Conservation (phyloP, 2,329 filamentous ascomycete genomes). For the Cladosporium colombiae region DNA sequence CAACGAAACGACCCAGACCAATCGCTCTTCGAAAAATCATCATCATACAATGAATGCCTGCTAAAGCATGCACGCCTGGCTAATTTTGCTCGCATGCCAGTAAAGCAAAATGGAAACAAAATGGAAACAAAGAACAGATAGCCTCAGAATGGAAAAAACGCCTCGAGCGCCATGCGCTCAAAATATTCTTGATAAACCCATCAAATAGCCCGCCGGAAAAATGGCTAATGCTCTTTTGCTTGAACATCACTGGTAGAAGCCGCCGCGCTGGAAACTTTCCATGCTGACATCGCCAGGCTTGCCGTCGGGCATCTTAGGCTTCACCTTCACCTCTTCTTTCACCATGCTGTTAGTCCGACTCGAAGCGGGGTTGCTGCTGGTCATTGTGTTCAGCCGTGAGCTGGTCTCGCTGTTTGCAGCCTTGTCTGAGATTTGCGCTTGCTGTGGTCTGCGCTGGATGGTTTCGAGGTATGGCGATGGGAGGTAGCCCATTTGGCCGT, state of each 20-base stretch:
- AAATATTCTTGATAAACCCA: neutral
- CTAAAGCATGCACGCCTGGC: neutral
- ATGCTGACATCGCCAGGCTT: slow-evolving; percentile 66
- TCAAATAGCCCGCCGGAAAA: neutral
- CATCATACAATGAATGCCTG: too few species aligned
- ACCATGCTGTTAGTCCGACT: slow-evolving; percentile 49
- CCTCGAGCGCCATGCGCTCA: neutral
- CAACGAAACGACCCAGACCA: too few species aligned
- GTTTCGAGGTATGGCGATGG: slow-evolving; percentile 86
- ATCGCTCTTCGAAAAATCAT: too few species aligned
- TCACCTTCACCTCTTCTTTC: slow-evolving; percentile 37
- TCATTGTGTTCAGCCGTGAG: slow-evolving; percentile 59
- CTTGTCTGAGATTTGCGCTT: slow-evolving; percentile 46
- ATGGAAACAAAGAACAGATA: neutral
- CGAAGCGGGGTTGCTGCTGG: slow-evolving; percentile 39
- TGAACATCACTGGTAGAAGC: slow-evolving; percentile 60
- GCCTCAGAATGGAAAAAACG: neutral
- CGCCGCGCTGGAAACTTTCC: slow-evolving; percentile 71
- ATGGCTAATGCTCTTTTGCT: neutral
- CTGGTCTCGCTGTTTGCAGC: slow-evolving; percentile 46
- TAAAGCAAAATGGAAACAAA: neutral
- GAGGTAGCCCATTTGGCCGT: slow-evolving; percentile 88
- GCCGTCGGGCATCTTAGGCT: slow-evolving; percentile 44
- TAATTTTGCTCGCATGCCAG: neutral
- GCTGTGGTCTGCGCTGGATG: slow-evolving; percentile 60